These are phyloP conservation scores for Yamadazyma phyllophila DNA, from an alignment of 805 yeast species.

Conservation along the genomic window DNA sequence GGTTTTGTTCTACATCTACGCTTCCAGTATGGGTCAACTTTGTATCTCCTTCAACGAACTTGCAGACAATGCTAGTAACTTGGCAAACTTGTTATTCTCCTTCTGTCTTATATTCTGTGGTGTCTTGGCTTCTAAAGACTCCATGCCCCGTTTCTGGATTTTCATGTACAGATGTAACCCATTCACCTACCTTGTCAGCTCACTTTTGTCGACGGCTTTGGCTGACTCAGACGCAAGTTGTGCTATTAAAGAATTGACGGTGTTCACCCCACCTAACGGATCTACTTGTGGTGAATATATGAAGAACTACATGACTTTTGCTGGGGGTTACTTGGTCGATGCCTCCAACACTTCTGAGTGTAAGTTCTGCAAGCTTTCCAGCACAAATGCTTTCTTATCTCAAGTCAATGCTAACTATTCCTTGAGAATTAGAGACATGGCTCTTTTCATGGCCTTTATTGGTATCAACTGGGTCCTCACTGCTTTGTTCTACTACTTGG, in stretches of 20 bases:
- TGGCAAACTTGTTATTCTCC: conserved; percentile 28
- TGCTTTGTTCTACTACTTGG: conserved; percentile 50
- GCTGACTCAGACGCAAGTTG: conserved; percentile 38
- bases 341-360: conserved; percentile 49
- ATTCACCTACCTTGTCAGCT: conserved; percentile 63
- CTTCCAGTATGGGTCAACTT: conserved; percentile 29
- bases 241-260: conserved; percentile 19
- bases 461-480: conserved; percentile 30
- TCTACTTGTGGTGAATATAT: conserved; percentile 29
- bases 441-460: conserved; percentile 44
- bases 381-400: conserved; percentile 59
- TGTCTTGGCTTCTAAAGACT: conserved; percentile 33
- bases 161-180: conserved; percentile 75
- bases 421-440: conserved; percentile 64
- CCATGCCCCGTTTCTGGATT: conserved; percentile 50
- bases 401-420: conserved; percentile 40
- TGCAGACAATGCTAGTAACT: conserved; percentile 35
- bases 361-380: conserved; percentile 53
- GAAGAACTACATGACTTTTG: conserved; percentile 19
- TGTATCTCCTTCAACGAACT: conserved; percentile 29
- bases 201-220: conserved; percentile 34
- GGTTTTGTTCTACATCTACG: conserved; percentile 24
- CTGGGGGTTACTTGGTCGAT: conserved; percentile 48
- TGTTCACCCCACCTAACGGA: conserved; percentile 21
- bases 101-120: conserved; percentile 39